Evolutionary conservation across 768 basidiomycete genomes (phyloP), one percentile per base, ranked within the genome.

Genomic region (Lactarius sanguifluus): DNA sequence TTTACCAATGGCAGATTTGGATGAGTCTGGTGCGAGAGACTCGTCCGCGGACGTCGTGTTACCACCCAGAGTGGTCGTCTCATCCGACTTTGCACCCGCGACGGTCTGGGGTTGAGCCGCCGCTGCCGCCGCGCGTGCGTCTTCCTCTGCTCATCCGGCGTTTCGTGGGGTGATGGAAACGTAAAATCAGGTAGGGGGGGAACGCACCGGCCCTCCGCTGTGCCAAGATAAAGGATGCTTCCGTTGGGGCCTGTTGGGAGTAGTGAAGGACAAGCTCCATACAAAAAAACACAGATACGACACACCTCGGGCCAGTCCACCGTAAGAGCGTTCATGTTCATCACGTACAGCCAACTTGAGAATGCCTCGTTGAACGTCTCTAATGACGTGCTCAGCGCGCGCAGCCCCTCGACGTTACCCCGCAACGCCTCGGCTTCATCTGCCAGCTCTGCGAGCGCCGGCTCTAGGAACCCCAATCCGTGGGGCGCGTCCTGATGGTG

Each of bases 281-380:
- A 25, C 13, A 40, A 10, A 30, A 25, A 8, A 9, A 20, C 38
- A 40, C 32, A 32, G 1, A 8, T 12, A 16, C 12, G 5, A 71
- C 81, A 65, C 68, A 89, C 93, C 82, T 95, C 90, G 1, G 85
- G 86, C 94, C 94, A 97, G 74, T 97, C 95, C 0, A 88, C 88
- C n/a, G 94, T 94, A 64, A 96, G 83, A 2, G 93, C 87, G 73
- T 96, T 94, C 93, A 98, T 96, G 74, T 92, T 90, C 86, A 96
- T 88, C 28, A 89, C 86, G 74, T 95, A 96, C 13, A 96, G 77
- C 84, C 88, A 96, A 73, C 91, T 93, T 16, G 95, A 91, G 73
- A 98, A 96, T 16, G 87, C 86, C 76, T 98, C 95, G 75, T 97
- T 97, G 81, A 96, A 96, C 5, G 86, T 87, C 16, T 85, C 84